These are phyloP conservation scores for Scalesia atractyloides DNA, from an alignment of 129 eudicot genomes.

Conservation along the genomic window DNA sequence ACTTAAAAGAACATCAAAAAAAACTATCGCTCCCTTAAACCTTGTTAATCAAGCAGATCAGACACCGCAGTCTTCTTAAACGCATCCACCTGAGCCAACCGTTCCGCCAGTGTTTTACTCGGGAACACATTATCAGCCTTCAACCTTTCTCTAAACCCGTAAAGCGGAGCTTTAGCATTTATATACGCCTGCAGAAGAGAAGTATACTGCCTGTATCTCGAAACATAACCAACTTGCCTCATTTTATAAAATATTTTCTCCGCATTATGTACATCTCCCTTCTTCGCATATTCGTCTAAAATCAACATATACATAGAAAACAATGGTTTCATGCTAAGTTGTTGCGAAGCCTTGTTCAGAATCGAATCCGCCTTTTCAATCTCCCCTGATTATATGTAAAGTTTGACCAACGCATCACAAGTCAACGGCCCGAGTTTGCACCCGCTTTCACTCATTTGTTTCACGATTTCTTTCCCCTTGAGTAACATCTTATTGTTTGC, in stretches of 20 bases:
- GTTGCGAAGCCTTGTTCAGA: conserved; percentile 48
- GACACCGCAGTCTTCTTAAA: conserved; percentile 61
- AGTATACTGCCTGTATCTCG: conserved; percentile 42
- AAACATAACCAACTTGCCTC: conserved; percentile 63
- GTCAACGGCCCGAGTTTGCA: conserved; percentile 63
- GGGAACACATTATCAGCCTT: conserved; percentile 76
- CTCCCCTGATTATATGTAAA: conserved; percentile 70
- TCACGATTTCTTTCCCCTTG: conserved; percentile 77
- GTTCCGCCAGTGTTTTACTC: conserved; percentile 36
- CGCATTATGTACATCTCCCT: conserved; percentile 77
- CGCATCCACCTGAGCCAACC: conserved; percentile 54
- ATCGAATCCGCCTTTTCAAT: conserved; percentile 75
- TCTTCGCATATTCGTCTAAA: conserved; percentile 62
- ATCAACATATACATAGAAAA: conserved; percentile 45
- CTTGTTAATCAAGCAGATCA: conserved; percentile 65
- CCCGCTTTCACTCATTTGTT: conserved; percentile 62
- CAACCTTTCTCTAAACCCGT: conserved; percentile 80
- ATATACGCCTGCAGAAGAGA: conserved; percentile 62
- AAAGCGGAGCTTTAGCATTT: conserved; percentile 62
- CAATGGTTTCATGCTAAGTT: conserved; percentile 45
- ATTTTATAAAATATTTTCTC: conserved; percentile 69
- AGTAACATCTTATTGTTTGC: conserved; percentile 63
- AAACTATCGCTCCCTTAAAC: not conserved
- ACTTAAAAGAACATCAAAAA: not conserved
- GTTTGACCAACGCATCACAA: conserved; percentile 77